phyloP scores from a whole-genome alignment of 139 green algal species.

The Diplosphaera chodatii region DNA sequence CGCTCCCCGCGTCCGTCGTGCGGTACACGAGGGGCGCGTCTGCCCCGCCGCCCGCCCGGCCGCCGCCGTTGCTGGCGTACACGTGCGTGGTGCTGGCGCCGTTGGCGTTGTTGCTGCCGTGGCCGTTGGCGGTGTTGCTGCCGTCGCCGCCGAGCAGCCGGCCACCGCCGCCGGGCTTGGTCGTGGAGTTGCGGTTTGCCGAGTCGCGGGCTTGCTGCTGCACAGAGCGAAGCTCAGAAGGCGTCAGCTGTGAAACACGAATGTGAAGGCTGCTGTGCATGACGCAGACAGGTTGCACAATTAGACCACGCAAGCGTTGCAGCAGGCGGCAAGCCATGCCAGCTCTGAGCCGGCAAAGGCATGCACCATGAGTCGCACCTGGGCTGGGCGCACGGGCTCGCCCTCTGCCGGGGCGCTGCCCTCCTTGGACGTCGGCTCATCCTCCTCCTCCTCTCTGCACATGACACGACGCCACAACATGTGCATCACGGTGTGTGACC shows the following conservation, averaged over 20 bases:
- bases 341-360: no score
- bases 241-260: no score
- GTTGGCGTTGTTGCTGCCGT: constrained; percentile 11
- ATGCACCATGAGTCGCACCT: no score
- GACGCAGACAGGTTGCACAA: no score
- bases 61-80: neutral
- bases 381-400: neutral
- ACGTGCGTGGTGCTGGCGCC: constrained; percentile 17
- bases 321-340: no score
- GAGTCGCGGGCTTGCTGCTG: constrained; percentile 23
- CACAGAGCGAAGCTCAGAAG: no score
- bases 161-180: constrained; percentile 17
- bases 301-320: no score
- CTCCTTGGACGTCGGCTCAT: constrained; percentile 54
- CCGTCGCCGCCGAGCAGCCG: constrained; percentile 14
- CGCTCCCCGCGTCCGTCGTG: neutral
- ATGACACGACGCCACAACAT: no score
- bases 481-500: no score
- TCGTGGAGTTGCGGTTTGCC: constrained; percentile 5
- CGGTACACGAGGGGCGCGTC: neutral
- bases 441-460: constrained; percentile 17
- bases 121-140: constrained; percentile 26
- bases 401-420: constrained; percentile 41
- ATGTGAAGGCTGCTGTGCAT: no score
- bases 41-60: no score